Percentiles rank a stretch among this genome's conserved stretches.
These are phyloP conservation scores for Aspergillaceae sp. DNA, from an alignment of 2,329 filamentous ascomycete genomes.

Conservation along the genomic window DNA sequence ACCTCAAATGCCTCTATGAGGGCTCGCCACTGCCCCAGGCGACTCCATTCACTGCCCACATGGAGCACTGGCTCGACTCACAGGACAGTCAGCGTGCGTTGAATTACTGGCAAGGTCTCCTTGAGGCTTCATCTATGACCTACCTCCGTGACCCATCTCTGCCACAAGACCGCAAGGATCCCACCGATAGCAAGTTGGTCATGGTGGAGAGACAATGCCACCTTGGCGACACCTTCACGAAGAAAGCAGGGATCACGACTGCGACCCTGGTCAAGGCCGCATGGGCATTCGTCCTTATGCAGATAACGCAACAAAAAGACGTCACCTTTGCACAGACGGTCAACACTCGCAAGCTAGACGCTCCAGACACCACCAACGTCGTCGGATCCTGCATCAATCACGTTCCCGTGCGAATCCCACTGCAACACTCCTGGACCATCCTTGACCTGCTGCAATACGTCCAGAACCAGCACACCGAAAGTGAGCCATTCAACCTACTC, in stretches of 20 bases:
- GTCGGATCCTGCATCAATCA: constrained; percentile 55
- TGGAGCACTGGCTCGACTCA: too few species aligned
- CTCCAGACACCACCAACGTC: constrained; percentile 42
- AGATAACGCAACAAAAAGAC: constrained; percentile 38
- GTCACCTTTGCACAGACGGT: constrained; percentile 54
- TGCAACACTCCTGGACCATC: constrained; percentile 38
- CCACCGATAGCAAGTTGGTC: constrained; percentile 15
- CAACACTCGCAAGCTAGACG: constrained; percentile 48
- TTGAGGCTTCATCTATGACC: not conserved
- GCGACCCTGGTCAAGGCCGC: constrained; percentile 52
- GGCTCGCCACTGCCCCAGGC: too few species aligned
- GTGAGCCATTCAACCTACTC: not conserved
- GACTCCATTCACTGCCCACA: too few species aligned
- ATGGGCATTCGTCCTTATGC: constrained; percentile 50
- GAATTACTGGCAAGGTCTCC: too few species aligned
- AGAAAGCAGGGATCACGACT: constrained; percentile 42
- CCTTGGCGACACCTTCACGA: too few species aligned
- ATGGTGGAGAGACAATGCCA: too few species aligned
- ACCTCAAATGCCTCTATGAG: constrained; percentile 28
- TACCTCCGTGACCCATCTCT: not conserved
- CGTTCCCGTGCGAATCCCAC: constrained; percentile 48
- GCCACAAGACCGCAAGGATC: not conserved
- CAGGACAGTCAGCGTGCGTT: too few species aligned
- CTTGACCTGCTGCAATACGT: constrained; percentile 39
- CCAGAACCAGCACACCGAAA: constrained; percentile 40